phyloP scores from a whole-genome alignment of 1,284 basidiomycete species.

The Bothia castanella region DNA sequence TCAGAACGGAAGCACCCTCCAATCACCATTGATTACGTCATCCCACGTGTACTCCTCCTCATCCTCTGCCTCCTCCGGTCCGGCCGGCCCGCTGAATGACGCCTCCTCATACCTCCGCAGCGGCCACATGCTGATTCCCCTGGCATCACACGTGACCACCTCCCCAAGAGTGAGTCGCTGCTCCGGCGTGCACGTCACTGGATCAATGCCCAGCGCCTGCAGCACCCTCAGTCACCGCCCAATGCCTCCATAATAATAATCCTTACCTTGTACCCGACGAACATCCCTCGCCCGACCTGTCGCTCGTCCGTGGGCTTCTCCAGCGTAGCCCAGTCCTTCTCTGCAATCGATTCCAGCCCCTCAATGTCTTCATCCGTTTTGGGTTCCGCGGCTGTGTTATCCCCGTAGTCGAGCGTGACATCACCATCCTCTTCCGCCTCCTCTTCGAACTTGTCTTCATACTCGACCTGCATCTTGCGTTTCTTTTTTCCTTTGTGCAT shows the following conservation, averaged over 20 bases:
- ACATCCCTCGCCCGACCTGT: conserved; percentile 2
- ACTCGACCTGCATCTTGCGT: conserved; percentile 8
- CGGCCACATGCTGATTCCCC: conserved; percentile 12
- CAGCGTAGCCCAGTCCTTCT: conserved; percentile 19
- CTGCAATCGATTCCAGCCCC: conserved; percentile 12
- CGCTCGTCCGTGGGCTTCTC: conserved; percentile 1
- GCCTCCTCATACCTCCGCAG: conserved; percentile 12
- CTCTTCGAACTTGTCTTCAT: not conserved
- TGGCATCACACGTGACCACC: conserved; percentile 9
- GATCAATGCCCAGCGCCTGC: conserved; percentile 27
- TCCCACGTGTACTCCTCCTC: conserved; percentile 20
- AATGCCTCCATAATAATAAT: not conserved
- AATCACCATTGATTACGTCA: conserved; percentile 19
- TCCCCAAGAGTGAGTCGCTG: conserved; percentile 17
- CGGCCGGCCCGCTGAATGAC: conserved; percentile 22
- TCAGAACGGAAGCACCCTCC: conserved; percentile 11
- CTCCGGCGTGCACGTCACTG: conserved; percentile 28
- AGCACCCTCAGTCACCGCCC: not conserved
- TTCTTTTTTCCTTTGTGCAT: conserved; percentile 14
- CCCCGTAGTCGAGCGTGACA: conserved; percentile 8
- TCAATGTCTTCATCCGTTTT: conserved; percentile 8
- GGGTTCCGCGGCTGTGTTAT: not conserved
- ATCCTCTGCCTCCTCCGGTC: not conserved
- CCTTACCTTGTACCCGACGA: conserved; percentile 30
- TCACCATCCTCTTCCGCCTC: not conserved